phyloP scores from a whole-genome alignment of 202 grass and related monocot genomes.

The Zizania palustris region DNA sequence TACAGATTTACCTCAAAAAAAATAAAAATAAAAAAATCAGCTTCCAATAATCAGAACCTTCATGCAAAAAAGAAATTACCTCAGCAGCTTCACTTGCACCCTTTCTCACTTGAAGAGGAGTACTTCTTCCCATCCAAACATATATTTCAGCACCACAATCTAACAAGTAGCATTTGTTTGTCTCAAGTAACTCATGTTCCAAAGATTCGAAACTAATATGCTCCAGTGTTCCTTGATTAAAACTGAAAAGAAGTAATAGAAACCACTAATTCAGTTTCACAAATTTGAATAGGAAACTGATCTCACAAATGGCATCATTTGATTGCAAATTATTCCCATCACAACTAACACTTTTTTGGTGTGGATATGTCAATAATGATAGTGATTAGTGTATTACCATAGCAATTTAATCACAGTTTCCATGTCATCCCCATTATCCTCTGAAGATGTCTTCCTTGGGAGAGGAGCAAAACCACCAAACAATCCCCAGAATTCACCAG shows the following conservation, averaged over 20 bases:
- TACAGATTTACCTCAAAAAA: no score
- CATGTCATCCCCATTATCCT: slow-evolving; percentile 46
- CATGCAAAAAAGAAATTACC: slow-evolving; percentile 52
- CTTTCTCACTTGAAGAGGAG: slow-evolving; percentile 81
- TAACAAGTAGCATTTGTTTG: slow-evolving; percentile 91
- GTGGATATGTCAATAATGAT: slow-evolving; percentile 13
- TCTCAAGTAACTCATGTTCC: slow-evolving; percentile 66
- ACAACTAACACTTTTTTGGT: not conserved
- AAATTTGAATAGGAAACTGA: slow-evolving; percentile 32
- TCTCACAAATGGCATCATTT: slow-evolving; percentile 31
- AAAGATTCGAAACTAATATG: slow-evolving; percentile 66
- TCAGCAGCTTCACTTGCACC: slow-evolving; percentile 70
- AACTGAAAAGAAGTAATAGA: slow-evolving; percentile 51
- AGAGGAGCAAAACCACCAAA: slow-evolving; percentile 99
- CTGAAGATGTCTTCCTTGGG: slow-evolving; percentile 64
- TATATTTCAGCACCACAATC: slow-evolving; percentile 72
- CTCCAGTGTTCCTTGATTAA: slow-evolving; percentile 68
- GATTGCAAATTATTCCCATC: slow-evolving; percentile 31
- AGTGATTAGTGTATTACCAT: slow-evolving; percentile 52
- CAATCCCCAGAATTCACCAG: slow-evolving; percentile 97
- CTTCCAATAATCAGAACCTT: slow-evolving; percentile 7
- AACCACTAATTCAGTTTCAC: slow-evolving; percentile 24
- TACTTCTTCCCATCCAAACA: slow-evolving; percentile 87
- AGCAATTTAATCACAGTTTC: slow-evolving; percentile 61
- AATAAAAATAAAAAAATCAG: not conserved